Evolutionary conservation across 139 green algal genomes (phyloP).

Genomic region (Chlamydomonas schloesseri): DNA sequence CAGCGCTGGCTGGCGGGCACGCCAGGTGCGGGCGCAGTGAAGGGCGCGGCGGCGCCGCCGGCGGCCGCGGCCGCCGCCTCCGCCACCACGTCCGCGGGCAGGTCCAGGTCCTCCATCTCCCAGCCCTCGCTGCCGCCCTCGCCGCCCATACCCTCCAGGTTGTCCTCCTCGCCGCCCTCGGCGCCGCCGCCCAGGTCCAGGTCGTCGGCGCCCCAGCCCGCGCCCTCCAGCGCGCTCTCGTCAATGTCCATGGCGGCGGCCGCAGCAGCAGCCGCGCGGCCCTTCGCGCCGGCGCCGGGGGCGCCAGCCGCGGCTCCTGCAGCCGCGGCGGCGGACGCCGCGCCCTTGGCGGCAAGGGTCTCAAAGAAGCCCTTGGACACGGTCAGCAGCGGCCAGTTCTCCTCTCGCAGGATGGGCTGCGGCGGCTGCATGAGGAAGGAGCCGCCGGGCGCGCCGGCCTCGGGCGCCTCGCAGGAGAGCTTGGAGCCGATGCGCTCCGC

Average conservation of each 20-base stretch:
- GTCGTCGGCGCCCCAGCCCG: constrained; percentile 87
- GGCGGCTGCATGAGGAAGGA: constrained; percentile 61
- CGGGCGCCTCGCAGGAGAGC: constrained; percentile 40
- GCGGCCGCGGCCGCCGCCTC: constrained; percentile 46
- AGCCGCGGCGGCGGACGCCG: constrained; percentile 40
- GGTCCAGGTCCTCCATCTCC: constrained; percentile 97
- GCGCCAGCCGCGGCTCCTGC: neutral
- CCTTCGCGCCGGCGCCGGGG: constrained; percentile 22
- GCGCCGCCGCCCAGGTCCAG: constrained; percentile 72
- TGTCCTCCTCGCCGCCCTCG: constrained; percentile 56
- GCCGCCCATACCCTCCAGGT: constrained; percentile 59
- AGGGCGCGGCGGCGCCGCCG: constrained; percentile 60
- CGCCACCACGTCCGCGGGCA: constrained; percentile 74
- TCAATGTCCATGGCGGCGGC: constrained; percentile 67
- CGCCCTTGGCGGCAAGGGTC: constrained; percentile 80
- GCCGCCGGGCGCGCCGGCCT: constrained; percentile 14
- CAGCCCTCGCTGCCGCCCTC: constrained; percentile 86
- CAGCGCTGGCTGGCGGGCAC: constrained; percentile 84
- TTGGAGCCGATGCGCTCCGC: constrained; percentile 65
- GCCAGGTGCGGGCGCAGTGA: constrained; percentile 80
- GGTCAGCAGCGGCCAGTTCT: constrained; percentile 99
- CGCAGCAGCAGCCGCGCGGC: constrained; percentile 43
- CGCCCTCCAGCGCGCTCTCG: constrained; percentile 76
- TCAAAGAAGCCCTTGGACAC: constrained; percentile 99
- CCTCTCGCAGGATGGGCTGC: constrained; percentile 72